phyloP scores from a whole-genome alignment of 2,329 filamentous ascomycete species.

The Pyrenochaeta sp. region DNA sequence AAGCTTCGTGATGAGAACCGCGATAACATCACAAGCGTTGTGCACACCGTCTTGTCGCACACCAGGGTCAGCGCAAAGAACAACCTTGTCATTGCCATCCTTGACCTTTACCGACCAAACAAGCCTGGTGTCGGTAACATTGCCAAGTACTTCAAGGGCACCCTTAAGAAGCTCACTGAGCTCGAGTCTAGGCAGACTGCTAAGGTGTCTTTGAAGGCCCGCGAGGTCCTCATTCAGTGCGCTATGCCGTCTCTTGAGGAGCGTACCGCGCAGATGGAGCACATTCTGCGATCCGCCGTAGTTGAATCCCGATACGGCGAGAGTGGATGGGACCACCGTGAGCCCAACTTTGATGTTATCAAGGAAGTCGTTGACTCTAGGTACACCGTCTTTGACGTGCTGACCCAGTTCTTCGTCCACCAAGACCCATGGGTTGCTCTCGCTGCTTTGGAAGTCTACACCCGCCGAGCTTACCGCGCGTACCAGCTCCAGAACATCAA shows the following conservation, averaged over 20 bases:
- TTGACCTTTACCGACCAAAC: constrained; percentile 95
- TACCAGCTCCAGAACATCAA: constrained; percentile 90
- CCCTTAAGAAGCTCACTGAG: constrained; percentile 87
- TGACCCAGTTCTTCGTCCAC: constrained; percentile 94
- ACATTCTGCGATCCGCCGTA: constrained; percentile 94
- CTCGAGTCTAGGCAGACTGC: constrained; percentile 85
- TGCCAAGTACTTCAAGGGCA: constrained; percentile 83
- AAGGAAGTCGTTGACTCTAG: constrained; percentile 99
- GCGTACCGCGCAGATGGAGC: constrained; percentile 95
- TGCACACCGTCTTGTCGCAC: constrained; percentile 91
- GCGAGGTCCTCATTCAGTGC: constrained; percentile 96
- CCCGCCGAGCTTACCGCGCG: constrained; percentile 94
- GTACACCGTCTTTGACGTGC: constrained; percentile 96
- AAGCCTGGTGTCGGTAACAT: constrained; percentile 89
- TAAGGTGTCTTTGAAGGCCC: constrained; percentile 96
- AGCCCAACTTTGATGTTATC: constrained; percentile 88
- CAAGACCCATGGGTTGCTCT: constrained; percentile 93
- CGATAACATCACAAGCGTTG: constrained; percentile 84
- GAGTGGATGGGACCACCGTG: constrained; percentile 94
- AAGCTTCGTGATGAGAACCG: constrained; percentile 96
- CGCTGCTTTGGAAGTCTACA: constrained; percentile 93
- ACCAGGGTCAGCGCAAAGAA: constrained; percentile 93
- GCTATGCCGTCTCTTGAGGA: constrained; percentile 96
- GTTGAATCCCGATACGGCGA: constrained; percentile 97
- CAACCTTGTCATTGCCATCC: constrained; percentile 86